phyloP scores from a whole-genome alignment of 169 alveolate species.

The Cryptosporidium parvum region DNA sequence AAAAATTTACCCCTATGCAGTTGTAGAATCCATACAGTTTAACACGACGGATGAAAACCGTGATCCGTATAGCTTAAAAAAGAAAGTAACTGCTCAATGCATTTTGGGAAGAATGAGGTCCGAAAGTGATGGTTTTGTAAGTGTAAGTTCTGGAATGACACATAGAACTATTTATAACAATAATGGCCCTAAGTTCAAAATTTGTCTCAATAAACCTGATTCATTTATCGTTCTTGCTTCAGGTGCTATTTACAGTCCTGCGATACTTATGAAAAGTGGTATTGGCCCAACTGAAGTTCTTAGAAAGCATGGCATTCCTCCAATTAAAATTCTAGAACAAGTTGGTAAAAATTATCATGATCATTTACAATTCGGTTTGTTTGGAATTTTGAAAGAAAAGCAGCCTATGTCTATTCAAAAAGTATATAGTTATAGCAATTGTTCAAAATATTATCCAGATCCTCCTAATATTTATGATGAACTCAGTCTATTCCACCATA shows the following conservation, averaged over 20 bases:
- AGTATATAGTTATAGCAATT: slow-evolving; percentile 70
- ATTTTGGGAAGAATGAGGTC: slow-evolving; percentile 67
- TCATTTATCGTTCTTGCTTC: slow-evolving; percentile 64
- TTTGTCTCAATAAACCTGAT: slow-evolving; percentile 47
- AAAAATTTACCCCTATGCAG: slow-evolving; percentile 55
- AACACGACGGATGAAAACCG: slow-evolving; percentile 32
- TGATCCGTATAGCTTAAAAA: slow-evolving; percentile 49
- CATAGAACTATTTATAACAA: slow-evolving; percentile 65
- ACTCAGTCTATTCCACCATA: slow-evolving; percentile 47
- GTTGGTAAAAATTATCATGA: slow-evolving; percentile 75
- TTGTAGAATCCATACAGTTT: slow-evolving; percentile 57
- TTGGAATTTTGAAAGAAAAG: slow-evolving; percentile 67
- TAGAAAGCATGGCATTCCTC: slow-evolving; percentile 49
- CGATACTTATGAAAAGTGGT: slow-evolving; percentile 74
- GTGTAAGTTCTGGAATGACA: slow-evolving; percentile 64
- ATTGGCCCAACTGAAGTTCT: slow-evolving; percentile 59
- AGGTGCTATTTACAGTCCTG: slow-evolving; percentile 66
- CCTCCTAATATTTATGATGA: slow-evolving; percentile 71
- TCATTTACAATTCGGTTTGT: slow-evolving; percentile 71
- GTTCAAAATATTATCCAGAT: slow-evolving; percentile 59
- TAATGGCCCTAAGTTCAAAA: slow-evolving; percentile 54
- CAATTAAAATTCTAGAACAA: slow-evolving; percentile 63
- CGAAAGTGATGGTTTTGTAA: slow-evolving; percentile 49
- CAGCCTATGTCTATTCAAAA: slow-evolving; percentile 69
- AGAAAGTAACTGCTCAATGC: slow-evolving; percentile 44